Conservation (phyloP, 345 rosid species). For the Angophora floribunda region DNA sequence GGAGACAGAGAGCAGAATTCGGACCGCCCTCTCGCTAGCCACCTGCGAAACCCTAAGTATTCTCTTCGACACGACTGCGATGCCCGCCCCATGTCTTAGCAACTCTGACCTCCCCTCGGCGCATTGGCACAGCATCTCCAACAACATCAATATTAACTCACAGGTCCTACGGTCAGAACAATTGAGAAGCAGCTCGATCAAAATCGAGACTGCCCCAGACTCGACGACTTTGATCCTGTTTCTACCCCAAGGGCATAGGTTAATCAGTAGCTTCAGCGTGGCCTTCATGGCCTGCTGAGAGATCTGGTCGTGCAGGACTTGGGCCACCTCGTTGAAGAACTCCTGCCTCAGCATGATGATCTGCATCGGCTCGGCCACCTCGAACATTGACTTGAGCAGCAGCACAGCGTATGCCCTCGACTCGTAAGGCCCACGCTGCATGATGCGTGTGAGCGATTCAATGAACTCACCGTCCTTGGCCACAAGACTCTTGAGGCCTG, state of each 20-base stretch:
- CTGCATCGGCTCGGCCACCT: constrained; percentile 37
- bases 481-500: constrained; percentile 44
- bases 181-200: constrained; percentile 44
- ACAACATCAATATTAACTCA: constrained; percentile 27
- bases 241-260: constrained; percentile 49
- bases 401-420: constrained; percentile 25
- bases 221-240: constrained; percentile 51
- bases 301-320: constrained; percentile 28
- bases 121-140: constrained; percentile 27
- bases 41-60: constrained; percentile 27
- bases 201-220: constrained; percentile 17
- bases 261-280: constrained; percentile 22
- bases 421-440: constrained; percentile 19
- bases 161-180: constrained; percentile 13
- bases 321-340: constrained; percentile 26
- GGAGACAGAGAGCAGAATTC: constrained; percentile 19
- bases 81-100: constrained; percentile 21
- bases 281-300: constrained; percentile 40
- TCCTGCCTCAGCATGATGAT: constrained; percentile 12
- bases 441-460: constrained; percentile 17
- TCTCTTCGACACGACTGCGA: constrained; percentile 25
- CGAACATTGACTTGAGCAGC: constrained; percentile 19
- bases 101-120: constrained; percentile 36
- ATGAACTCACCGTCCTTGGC: constrained; percentile 36
- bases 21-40: constrained; percentile 31